Evolutionary conservation across 805 yeast genomes (phyloP).

Genomic region (Tetrapisispora fleetii): DNA sequence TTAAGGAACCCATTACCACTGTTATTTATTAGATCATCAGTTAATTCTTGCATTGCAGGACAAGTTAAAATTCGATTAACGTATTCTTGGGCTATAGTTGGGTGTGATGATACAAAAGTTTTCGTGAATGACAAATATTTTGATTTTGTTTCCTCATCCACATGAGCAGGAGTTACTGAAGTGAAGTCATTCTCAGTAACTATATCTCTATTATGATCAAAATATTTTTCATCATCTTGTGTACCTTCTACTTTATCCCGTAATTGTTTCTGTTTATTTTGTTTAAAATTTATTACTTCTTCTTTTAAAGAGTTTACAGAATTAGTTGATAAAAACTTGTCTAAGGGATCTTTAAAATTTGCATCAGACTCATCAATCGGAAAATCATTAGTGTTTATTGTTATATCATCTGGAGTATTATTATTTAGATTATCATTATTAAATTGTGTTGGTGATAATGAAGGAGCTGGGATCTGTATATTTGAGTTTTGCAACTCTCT

Average conservation of each 20-base stretch:
- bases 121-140: slow-evolving; percentile 24
- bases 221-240: not conserved
- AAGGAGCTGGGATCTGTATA: slow-evolving; percentile 1
- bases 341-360: slow-evolving; percentile 5
- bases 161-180: slow-evolving; percentile 8
- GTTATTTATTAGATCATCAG: slow-evolving; percentile 61
- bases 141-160: slow-evolving; percentile 5
- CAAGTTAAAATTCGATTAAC: slow-evolving; percentile 27
- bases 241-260: not conserved
- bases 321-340: slow-evolving; percentile 9
- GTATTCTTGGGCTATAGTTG: slow-evolving; percentile 27
- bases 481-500: slow-evolving; percentile 26
- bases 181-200: not conserved
- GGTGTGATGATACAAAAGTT: slow-evolving; percentile 27
- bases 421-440: not conserved
- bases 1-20: slow-evolving; percentile 63
- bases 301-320: slow-evolving; percentile 22
- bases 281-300: slow-evolving; percentile 28
- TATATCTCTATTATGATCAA: not conserved
- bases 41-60: slow-evolving; percentile 47
- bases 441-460: not conserved
- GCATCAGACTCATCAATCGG: too few relatives aligned
- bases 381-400: not conserved
- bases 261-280: slow-evolving; percentile 11
- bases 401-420: not conserved